phyloP scores from a whole-genome alignment of 202 grass and related monocot genomes.

The Musa balbisiana region DNA sequence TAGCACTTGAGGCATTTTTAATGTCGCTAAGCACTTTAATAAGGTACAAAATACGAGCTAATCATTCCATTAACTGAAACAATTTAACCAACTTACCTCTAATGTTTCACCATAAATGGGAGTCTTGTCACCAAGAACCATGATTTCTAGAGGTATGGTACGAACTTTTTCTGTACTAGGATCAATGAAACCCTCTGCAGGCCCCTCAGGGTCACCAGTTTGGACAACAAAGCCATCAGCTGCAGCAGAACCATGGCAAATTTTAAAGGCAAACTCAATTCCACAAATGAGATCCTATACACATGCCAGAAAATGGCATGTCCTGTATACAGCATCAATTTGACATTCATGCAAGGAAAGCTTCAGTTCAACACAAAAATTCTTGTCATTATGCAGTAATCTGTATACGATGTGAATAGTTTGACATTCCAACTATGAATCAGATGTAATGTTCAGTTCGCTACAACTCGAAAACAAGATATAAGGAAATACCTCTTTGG shows the following conservation, averaged over 20 bases:
- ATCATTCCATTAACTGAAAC: background rate
- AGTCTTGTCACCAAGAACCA: slow-evolving; percentile 64
- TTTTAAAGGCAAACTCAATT: background rate
- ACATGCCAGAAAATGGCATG: background rate
- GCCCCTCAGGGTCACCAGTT: slow-evolving; percentile 91
- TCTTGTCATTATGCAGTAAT: no score
- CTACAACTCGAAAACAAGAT: background rate
- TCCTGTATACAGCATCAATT: no score
- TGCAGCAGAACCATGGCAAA: slow-evolving; percentile 33
- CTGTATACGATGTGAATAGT: background rate
- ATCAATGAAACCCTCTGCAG: slow-evolving; percentile 89
- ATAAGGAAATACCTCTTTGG: slow-evolving; percentile 62
- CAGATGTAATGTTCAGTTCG: background rate
- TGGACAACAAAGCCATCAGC: slow-evolving; percentile 99
- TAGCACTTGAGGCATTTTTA: background rate
- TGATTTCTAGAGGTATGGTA: slow-evolving; percentile 84
- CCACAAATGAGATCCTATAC: slow-evolving; percentile 4
- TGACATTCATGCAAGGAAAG: no score
- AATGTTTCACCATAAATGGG: slow-evolving; percentile 87
- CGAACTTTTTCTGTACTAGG: slow-evolving; percentile 77
- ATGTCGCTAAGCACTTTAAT: background rate
- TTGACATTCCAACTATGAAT: background rate
- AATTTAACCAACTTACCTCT: slow-evolving; percentile 42
- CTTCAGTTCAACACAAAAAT: no score
- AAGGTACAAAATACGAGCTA: background rate